Base-by-base conservation (phyloP, 23 red algal genomes). In the Gracilaria caudata region DNA sequence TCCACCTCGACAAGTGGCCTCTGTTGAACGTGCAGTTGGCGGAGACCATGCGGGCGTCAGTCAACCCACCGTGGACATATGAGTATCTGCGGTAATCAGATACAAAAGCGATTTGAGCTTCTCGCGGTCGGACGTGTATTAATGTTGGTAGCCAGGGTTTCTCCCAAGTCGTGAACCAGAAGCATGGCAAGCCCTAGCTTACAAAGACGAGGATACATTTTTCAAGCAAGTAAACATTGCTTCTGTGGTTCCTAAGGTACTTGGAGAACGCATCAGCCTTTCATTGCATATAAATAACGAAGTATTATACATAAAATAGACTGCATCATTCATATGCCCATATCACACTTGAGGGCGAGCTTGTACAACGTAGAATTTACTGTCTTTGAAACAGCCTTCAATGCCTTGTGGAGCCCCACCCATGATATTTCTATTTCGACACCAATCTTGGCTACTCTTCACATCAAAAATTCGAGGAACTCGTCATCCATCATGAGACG, bases 301-400 rank as follows among this genome's bases (percentile, higher is more conserved):
- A 72, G 2, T 39, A 72, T 34, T n/a, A 40, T 19, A 32, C 60
- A 9, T 65, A 65, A 72, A 72, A 20, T 3, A 4, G 0, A 75
- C 10, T 8, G 8, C 38, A 47, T 7, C 33, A 38, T 5, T 16
- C 40, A 38, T 7, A 47, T 47, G 20, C 17, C 47, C 70, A 10
- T 46, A 75, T 77, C 79, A 98, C 30, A 98, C 85, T 90, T 98
- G 95, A 56, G 90, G 85, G 35, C 95, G 86, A 29, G 90, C 49
- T 77, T 98, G 90, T 24, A 98, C 95, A 47, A 98, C 87, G 60
- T 93, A 94, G 34, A 92, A 84, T 12, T 84, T 35, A 20, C 90
- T 90, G 44, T 93, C 95, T 61, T 81, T 81, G 43, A 91, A 82
- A 77, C 90, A 93, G 25, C 95, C 95, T 76, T 94, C 92, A 73